These are phyloP conservation scores for Calvatia gigantea DNA, from an alignment of 768 basidiomycete genomes.

Conservation along the genomic window DNA sequence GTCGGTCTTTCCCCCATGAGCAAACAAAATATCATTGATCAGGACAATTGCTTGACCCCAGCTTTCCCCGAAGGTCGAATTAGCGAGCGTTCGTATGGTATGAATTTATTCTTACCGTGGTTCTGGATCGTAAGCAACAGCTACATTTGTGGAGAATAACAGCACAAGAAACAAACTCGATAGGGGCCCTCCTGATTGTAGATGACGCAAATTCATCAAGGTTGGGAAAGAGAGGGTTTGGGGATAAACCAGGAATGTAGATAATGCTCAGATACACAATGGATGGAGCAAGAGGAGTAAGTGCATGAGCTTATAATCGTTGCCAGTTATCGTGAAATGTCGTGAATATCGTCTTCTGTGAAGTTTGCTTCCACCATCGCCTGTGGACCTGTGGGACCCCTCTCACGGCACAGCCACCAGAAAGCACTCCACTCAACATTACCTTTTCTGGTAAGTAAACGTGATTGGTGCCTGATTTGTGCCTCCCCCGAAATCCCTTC, in stretches of 20 bases:
- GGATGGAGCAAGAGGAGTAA: neutral
- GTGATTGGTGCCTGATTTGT: neutral
- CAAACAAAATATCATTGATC: conserved; percentile 55
- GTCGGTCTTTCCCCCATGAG: conserved; percentile 84
- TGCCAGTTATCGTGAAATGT: neutral
- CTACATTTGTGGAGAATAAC: neutral
- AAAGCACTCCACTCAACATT: conserved; percentile 10
- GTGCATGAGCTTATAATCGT: conserved; percentile 3
- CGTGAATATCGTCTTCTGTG: conserved; percentile 1
- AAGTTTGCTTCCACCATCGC: neutral
- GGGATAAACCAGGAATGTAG: neutral
- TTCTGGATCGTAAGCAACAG: neutral
- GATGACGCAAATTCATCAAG: conserved; percentile 6
- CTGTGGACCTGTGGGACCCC: neutral
- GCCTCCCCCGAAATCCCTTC: too few relatives aligned
- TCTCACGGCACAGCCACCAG: conserved; percentile 4
- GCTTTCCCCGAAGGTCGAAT: conserved; percentile 34
- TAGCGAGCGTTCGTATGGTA: neutral
- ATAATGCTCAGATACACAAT: neutral
- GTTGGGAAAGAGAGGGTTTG: neutral
- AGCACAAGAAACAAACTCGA: neutral
- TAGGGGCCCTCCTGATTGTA: neutral
- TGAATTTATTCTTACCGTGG: conserved; percentile 1
- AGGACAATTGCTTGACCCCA: conserved; percentile 80
- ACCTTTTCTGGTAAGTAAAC: conserved; percentile 1